phyloP scores from a whole-genome alignment of 2,329 filamentous ascomycete species.

The Elsinoe arachidis region DNA sequence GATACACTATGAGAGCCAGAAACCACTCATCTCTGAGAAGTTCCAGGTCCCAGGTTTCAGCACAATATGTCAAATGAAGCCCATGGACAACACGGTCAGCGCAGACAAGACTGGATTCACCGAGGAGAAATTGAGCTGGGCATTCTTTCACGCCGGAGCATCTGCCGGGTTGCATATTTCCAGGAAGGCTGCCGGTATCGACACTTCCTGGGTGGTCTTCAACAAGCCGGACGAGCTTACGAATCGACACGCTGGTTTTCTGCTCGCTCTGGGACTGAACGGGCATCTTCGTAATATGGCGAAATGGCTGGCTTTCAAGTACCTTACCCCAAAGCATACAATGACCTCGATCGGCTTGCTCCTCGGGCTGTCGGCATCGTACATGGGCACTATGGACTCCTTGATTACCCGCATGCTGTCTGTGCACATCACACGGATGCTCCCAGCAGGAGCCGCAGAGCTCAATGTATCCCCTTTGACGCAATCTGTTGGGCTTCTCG shows the following conservation, averaged over 20 bases:
- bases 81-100: slow-evolving; percentile 84
- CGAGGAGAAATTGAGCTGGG: slow-evolving; percentile 96
- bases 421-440: slow-evolving; percentile 90
- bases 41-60: slow-evolving; percentile 87
- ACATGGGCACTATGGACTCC: slow-evolving; percentile 94
- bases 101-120: slow-evolving; percentile 80
- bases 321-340: slow-evolving; percentile 96
- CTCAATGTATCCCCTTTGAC: slow-evolving; percentile 87
- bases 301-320: slow-evolving; percentile 98
- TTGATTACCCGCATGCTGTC: slow-evolving; percentile 87
- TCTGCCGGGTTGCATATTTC: slow-evolving; percentile 90
- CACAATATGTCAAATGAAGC: slow-evolving; percentile 82
- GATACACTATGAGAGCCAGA: slow-evolving; percentile 77
- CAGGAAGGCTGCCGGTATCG: slow-evolving; percentile 80
- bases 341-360: slow-evolving; percentile 98
- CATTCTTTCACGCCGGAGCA: slow-evolving; percentile 94
- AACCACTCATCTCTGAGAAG: slow-evolving; percentile 85
- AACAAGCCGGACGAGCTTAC: slow-evolving; percentile 91
- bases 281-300: slow-evolving; percentile 89
- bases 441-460: slow-evolving; percentile 85
- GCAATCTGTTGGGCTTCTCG: slow-evolving; percentile 94
- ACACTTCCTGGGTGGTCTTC: slow-evolving; percentile 97
- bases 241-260: slow-evolving; percentile 90
- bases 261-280: slow-evolving; percentile 84
- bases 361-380: slow-evolving; percentile 83